phyloP scores from a whole-genome alignment of 2,329 filamentous ascomycete species.

The Drechslera avenae region DNA sequence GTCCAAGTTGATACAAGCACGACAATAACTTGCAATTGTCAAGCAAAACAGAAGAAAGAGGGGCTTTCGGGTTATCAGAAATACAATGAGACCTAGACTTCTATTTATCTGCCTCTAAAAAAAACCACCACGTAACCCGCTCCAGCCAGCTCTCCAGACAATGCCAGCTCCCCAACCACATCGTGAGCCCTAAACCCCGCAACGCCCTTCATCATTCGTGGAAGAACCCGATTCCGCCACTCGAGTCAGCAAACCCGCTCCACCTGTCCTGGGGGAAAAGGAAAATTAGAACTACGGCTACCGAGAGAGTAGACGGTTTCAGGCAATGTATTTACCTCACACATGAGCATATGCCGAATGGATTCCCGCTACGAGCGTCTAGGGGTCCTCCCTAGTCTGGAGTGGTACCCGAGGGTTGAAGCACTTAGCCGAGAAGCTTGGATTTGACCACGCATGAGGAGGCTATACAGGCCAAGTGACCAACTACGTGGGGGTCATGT shows the following conservation, averaged over 20 bases:
- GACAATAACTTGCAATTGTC: neutral
- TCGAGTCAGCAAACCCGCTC: conserved; percentile 4
- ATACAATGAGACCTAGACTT: conserved; percentile 4
- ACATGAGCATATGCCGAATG: conserved; percentile 2
- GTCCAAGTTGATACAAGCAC: neutral
- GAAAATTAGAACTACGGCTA: conserved; percentile 10
- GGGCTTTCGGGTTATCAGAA: too few relatives aligned
- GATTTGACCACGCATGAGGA: conserved; percentile 9
- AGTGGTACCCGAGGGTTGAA: too few relatives aligned
- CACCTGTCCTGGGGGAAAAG: conserved; percentile 4
- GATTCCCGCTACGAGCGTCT: too few relatives aligned
- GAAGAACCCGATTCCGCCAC: conserved; percentile 20
- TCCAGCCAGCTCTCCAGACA: conserved; percentile 2
- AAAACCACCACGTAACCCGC: conserved; percentile 4
- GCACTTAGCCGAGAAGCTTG: conserved; percentile 22
- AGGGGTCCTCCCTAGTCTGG: too few relatives aligned
- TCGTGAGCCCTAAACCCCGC: conserved; percentile 18
- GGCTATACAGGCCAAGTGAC: neutral
- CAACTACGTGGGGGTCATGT: neutral
- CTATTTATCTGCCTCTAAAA: conserved; percentile 7
- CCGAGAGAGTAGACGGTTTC: conserved; percentile 7
- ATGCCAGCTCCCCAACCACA: conserved; percentile 4
- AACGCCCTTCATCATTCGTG: conserved; percentile 20
- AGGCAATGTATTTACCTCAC: conserved; percentile 17
- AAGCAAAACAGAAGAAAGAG: too few relatives aligned